Base-by-base conservation (phyloP, 1,284 basidiomycete species). In the Melampsora larici-populina region DNA sequence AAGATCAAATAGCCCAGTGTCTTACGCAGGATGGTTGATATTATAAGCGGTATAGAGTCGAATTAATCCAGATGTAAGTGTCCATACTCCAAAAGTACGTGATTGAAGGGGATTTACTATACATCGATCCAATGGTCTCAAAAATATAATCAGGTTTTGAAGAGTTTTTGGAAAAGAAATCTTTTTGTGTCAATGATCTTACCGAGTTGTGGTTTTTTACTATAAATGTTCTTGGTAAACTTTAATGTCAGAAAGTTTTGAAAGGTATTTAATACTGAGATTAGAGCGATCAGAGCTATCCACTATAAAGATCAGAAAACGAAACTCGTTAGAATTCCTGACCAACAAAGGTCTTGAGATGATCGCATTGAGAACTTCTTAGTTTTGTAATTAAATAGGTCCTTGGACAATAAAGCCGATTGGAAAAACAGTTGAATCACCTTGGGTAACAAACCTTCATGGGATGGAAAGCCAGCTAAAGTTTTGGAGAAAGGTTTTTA, bases 61-160 rank as follows among this genome's bases (percentile, higher is more conserved):
- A 66, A 97, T 88, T 33, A 91, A 85, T 18, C 91, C 92, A 4
- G 92, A 89, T 24, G 91, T 90, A 73, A 94, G 85, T 0, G 94
- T 96, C 94, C 94, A 97, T 0, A 89, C 87, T 1, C 88, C 93
- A 83, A 96, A 96, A 1, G 93, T 91, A 60, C 94, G 88, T 43
- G 92, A 91, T 79, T 94, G 92, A 18, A 97, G 87, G 18, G 87
- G 85, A 11, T 91, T 94, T 26, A 97, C 94, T 95, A 84, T n/a
- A 24, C 13, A 49, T 77, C 17, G 40, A 1, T 26, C 43, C 31
- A 29, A 0, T 1, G 7, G 18, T n/a, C 15, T 15, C 40, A 29
- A 21, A 31, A 36, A n/a, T n/a, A 36, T 36, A n/a, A 48, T 49
- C n/a, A 36, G 24, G 4, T 7, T 79, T 29, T 66, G 15, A 17